These are phyloP conservation scores for Ailanthus altissimus DNA, from an alignment of 345 rosid species.

Conservation along the genomic window DNA sequence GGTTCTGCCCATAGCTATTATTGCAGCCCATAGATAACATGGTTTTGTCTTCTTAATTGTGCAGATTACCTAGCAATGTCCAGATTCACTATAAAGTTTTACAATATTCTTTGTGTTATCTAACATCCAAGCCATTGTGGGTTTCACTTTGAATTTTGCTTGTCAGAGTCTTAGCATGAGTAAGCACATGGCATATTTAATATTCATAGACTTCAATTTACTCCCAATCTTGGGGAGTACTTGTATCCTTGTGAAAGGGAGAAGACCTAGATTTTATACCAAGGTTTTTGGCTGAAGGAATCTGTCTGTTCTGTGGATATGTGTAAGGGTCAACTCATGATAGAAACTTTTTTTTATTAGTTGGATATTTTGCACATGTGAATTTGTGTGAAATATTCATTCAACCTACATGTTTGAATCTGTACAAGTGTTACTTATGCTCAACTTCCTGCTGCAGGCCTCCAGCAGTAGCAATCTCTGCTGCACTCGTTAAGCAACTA, in stretches of 20 bases:
- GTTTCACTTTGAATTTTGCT: neutral
- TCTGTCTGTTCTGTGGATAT: neutral
- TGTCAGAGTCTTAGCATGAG: neutral
- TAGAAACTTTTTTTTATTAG: neutral
- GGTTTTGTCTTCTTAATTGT: neutral
- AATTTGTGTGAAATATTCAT: neutral
- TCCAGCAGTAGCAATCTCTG: conserved; percentile 56
- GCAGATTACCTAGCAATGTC: neutral
- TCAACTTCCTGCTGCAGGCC: conserved; percentile 47
- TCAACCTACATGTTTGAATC: neutral
- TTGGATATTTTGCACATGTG: neutral
- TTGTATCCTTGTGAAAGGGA: neutral
- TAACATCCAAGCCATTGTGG: neutral
- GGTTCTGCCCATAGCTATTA: neutral
- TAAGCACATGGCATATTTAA: neutral
- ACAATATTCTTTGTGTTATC: neutral
- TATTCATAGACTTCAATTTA: neutral
- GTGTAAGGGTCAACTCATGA: neutral
- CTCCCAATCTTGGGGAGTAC: neutral
- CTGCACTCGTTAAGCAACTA: conserved; percentile 85
- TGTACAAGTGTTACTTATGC: conserved; percentile 11
- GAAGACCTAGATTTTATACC: neutral
- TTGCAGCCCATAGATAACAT: neutral
- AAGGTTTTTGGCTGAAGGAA: neutral
- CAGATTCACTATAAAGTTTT: neutral